Base-by-base conservation (phyloP, 2,329 filamentous ascomycete species). In the Knoxdaviesia capensis region DNA sequence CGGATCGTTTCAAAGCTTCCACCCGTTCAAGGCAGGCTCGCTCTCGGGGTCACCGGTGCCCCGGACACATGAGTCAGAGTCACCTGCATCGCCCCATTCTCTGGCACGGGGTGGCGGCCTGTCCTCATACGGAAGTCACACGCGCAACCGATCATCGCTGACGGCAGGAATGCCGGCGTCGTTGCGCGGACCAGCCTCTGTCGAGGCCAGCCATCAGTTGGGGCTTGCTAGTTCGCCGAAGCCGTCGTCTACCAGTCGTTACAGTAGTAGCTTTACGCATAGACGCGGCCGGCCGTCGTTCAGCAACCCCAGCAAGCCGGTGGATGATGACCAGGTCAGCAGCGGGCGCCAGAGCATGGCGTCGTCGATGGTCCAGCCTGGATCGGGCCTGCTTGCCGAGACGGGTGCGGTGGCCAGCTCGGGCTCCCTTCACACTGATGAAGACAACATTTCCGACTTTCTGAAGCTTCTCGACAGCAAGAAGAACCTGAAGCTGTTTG, bases 21-120 rank as follows among this genome's bases (percentile, higher is more conserved):
- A 92, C 51, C 87, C 88, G 0, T 98, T 98, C 65, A 98, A 98
- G 59, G 84, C 87, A 9, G 88, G 88, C 7, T 92, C 88, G 1
- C 65, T 96, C n/a, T 93, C 87, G 2, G 85, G 82, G 4, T 94
- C 87, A 5, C 88, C 87, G 0, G 56, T 67, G n/a, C 62, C 62
- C 31, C 62, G 68, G 31, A 55, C 63, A 6, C 54, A 59, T 3
- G 69, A 73, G 8, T 55, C 59, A 9, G 71, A 73, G 40, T 54
- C 64, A 2, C 68, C 72, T 9, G 62, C 66, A 32, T 78, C 74
- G 3, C 69, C 72, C 3, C 63, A 66, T 58, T 73, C 20, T 20
- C 20, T 20, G 20, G 20, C 20, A 20, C 20, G 20, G 20, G 20
- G 20, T 20, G 20, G 20, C 20, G 20, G 20, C 20, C 20, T 20